Conservation (phyloP, 805 yeast species). For the Ogataea zsoltii region DNA sequence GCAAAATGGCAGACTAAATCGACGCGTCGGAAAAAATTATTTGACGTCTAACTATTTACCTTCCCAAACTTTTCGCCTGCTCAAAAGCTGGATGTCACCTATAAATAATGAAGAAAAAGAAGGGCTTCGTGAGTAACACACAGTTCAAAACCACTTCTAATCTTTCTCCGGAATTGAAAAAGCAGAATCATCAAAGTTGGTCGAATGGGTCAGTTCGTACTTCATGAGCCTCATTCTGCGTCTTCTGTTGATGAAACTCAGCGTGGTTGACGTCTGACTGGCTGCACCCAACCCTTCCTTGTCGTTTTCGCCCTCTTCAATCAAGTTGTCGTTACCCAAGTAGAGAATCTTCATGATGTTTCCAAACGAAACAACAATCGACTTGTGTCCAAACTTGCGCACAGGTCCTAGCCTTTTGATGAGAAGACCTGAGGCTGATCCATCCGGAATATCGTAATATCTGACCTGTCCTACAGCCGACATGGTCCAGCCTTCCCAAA, state of each 20-base stretch:
- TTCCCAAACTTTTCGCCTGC: too few relatives aligned
- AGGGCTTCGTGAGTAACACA: too few relatives aligned
- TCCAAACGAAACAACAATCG: constrained; percentile 75
- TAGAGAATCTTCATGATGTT: constrained; percentile 70
- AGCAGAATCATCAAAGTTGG: constrained; percentile 33
- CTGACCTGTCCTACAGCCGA: constrained; percentile 63
- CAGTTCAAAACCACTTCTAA: too few relatives aligned
- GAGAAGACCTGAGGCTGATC: constrained; percentile 45
- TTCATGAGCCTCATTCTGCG: constrained; percentile 36
- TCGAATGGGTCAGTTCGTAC: constrained; percentile 39
- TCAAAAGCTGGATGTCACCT: background rate
- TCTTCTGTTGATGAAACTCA: constrained; percentile 38
- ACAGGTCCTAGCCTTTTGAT: constrained; percentile 62
- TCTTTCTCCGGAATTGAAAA: background rate
- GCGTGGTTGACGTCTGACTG: constrained; percentile 28
- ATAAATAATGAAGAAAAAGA: background rate
- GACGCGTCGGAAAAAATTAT: too few relatives aligned
- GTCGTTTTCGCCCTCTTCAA: constrained; percentile 57
- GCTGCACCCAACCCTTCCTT: constrained; percentile 38
- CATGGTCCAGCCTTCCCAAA: constrained; percentile 86
- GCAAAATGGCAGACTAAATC: too few relatives aligned
- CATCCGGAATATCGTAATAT: constrained; percentile 58
- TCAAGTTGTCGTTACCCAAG: constrained; percentile 72
- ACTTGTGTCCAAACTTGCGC: constrained; percentile 72
- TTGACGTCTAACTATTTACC: too few relatives aligned